Evolutionary conservation across 805 yeast species (phyloP), one percentile per base, ranked within the genome.

Genomic region (Schwanniomyces polymorphus): DNA sequence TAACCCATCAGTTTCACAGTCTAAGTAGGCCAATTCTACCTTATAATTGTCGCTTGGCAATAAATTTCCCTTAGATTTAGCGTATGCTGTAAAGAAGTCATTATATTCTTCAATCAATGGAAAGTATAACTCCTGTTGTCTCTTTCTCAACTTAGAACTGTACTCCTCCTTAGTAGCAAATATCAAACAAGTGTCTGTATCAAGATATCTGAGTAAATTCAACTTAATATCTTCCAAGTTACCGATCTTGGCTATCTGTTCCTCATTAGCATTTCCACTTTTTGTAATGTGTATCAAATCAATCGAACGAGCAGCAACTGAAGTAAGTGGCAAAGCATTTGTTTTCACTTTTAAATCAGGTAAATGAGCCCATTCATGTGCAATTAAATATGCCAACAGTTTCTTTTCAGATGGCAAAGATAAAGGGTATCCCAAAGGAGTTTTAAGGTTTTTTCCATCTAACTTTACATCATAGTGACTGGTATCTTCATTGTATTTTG

Each of bases 181-280:
- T 7, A 92, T 90, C 44, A 94, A 75, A 52, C 96, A 72, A 1
- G 98, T 91, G 65, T 94, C 99, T 0, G 99, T 94, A 64, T 94
- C 99, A 48, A 95, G 73, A 61, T 91, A 94, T 46, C 91, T 82
- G 59, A 92, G 70, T 51, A 94, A 68, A 52, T 79, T 79, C 38
- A 75, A 65, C 50, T 81, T 78, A 17, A 89, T 79, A 38, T 78
- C 80, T 4, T 75, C 79, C 38, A 81, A 68, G 50, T 74, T 79
- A 8, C 91, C 91, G 33, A 84, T 76, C 61, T 86, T 86, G 38
- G 84, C 80, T 12, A 74, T 63, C 43, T 77, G 62, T 42, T 80
- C 85, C 49, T 76, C 74, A 3, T 69, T 68, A 1, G 67, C 64
- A 0, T 51, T 52, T 27, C 72, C 64, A 9, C 44, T 45, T 6